Percentiles rank a stretch among this genome's conserved stretches.
Evolutionary conservation across 371 early-diverging fungal genomes (phyloP).

Genomic region (Mycotypha africana): DNA sequence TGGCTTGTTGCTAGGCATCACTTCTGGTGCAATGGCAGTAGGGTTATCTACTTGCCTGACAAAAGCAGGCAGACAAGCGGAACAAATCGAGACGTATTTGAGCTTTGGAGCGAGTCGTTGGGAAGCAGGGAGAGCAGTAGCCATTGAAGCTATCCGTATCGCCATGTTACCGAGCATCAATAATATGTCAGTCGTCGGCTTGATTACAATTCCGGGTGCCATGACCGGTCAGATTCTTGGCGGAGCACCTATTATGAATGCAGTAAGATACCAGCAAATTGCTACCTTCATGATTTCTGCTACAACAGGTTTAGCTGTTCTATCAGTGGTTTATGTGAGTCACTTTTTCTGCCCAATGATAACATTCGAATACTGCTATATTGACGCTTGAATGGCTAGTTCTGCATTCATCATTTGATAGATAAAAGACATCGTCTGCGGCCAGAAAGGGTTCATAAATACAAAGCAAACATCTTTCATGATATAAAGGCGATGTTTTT

Average conservation of each 20-base stretch:
- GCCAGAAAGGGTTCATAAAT: constrained; percentile 43
- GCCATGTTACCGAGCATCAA: constrained; percentile 84
- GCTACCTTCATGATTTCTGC: constrained; percentile 83
- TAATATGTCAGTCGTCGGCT: constrained; percentile 79
- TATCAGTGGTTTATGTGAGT: constrained; percentile 55
- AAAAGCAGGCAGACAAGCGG: constrained; percentile 53
- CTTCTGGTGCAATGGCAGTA: constrained; percentile 80
- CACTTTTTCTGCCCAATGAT: neutral
- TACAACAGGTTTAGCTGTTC: constrained; percentile 58
- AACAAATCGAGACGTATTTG: constrained; percentile 70
- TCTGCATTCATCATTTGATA: constrained; percentile 54
- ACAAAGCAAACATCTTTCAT: constrained; percentile 15
- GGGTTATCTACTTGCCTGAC: constrained; percentile 60
- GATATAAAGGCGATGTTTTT: constrained; percentile 12
- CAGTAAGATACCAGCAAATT: constrained; percentile 77
- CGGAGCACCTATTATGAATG: constrained; percentile 75
- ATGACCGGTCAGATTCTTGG: constrained; percentile 91
- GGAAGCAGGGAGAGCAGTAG: constrained; percentile 77
- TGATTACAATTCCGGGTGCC: constrained; percentile 87
- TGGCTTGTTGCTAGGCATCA: constrained; percentile 83
- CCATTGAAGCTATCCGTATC: constrained; percentile 64
- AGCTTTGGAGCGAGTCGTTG: constrained; percentile 81
- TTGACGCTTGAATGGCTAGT: constrained; percentile 17
- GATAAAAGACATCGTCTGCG: constrained; percentile 52
- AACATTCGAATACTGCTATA: neutral